Base-by-base conservation (phyloP, 352 stramenopile species). In the Phytophthora idaei region DNA sequence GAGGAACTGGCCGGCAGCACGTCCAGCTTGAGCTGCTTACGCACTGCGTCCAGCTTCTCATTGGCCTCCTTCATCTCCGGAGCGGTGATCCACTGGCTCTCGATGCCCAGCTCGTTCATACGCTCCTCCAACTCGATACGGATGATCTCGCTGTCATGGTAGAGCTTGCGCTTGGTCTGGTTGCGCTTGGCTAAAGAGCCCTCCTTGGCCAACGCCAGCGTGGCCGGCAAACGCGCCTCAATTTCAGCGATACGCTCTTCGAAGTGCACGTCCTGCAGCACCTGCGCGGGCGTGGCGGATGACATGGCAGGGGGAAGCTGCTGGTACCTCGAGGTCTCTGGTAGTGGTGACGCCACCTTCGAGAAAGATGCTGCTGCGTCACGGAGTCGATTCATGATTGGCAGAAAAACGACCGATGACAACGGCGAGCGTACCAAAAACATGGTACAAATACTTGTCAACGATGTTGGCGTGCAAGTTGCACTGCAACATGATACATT, bases 101-200 rank as follows among this genome's bases (percentile, higher is more conserved):
- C 81, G 36, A 92, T 83, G 41, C 80, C 85, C 17, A 86, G 64
- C 50, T 77, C 51, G 64, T 92, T 91, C 64, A 94, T 75, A 27
- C 83, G 74, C 69, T 92, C 87, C 53, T 95, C 85, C 41, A 95
- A 72, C 57, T 95, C 87, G 17, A 95, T 69, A 58, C 83, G 87
- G 50, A 95, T 67, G 29, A 92, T 64, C 62, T 95, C 87, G 63
- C 67, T 81, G 59, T 92, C 84, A 46, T 75, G 71, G 59, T 95
- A 92, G 12, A 93, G 77, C 60, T 85, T 74, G 63, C 84, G 82
- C 17, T 75, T 74, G 45, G 69, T 71, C 66, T 93, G 85, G 70
- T 95, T 95, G 64, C 85, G 83, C 64, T 82, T 82, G n/a, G 87
- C 77, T 28, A 93, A 66, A 59, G 86, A 81, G 14, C 58, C 56